phyloP scores from a whole-genome alignment of 2,329 filamentous ascomycete genomes.

The Keithomyces neogunnii region DNA sequence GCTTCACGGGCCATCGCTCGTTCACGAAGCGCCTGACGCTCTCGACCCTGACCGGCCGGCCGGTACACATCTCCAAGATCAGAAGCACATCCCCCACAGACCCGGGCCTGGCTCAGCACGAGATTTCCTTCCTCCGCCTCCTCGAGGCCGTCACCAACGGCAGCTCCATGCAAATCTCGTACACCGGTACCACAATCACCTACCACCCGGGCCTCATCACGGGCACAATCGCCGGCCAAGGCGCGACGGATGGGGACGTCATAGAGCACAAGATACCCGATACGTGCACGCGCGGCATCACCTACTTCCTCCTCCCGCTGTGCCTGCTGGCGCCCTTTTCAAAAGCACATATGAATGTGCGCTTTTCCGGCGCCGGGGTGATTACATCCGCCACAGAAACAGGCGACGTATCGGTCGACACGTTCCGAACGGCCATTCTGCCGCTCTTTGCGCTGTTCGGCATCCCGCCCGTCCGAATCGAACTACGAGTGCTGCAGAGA shows the following conservation, averaged over 20 bases:
- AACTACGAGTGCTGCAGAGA: constrained; percentile 71
- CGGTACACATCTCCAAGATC: constrained; percentile 90
- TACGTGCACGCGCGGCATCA: constrained; percentile 70
- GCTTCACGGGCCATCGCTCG: constrained; percentile 76
- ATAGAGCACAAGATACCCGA: constrained; percentile 74
- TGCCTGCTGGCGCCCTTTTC: constrained; percentile 89
- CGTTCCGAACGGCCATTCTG: constrained; percentile 84
- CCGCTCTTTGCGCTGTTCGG: constrained; percentile 87
- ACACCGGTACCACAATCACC: constrained; percentile 86
- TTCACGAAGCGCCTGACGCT: constrained; percentile 80
- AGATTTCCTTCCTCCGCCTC: constrained; percentile 91
- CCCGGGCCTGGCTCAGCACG: constrained; percentile 83
- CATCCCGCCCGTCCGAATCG: constrained; percentile 70
- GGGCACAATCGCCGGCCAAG: constrained; percentile 68
- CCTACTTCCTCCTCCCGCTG: constrained; percentile 85
- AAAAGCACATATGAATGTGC: constrained; percentile 82
- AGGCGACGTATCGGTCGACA: constrained; percentile 87
- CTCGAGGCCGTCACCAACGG: constrained; percentile 95
- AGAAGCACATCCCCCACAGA: constrained; percentile 76
- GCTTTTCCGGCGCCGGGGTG: constrained; percentile 83
- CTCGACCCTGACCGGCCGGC: constrained; percentile 80
- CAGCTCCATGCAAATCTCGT: constrained; percentile 88
- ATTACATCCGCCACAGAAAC: constrained; percentile 79
- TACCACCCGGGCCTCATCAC: constrained; percentile 91
- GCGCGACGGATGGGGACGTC: constrained; percentile 62